Evolutionary conservation across 441 rosid genomes (phyloP).

Genomic region (Arabidopsis hybrid): DNA sequence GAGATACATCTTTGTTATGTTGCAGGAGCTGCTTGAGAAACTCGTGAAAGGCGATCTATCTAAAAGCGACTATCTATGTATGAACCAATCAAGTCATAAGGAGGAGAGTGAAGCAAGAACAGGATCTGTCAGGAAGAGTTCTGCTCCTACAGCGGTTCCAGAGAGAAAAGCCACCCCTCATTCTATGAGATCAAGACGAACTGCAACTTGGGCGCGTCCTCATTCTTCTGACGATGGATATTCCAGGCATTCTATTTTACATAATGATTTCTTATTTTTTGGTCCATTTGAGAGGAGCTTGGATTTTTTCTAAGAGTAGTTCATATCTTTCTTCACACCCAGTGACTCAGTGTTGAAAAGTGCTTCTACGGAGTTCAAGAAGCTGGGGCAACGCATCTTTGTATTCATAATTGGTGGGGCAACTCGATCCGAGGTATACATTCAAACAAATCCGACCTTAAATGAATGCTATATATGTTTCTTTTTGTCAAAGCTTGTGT

Average conservation of each 20-base stretch:
- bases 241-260: slow-evolving; percentile 52
- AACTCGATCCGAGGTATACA: slow-evolving; percentile 75
- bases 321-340: slow-evolving; percentile 31
- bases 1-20: slow-evolving; percentile 23
- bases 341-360: slow-evolving; percentile 64
- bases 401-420: slow-evolving; percentile 79
- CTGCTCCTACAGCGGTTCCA: slow-evolving; percentile 51
- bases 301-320: slow-evolving; percentile 27
- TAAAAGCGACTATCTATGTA: slow-evolving; percentile 59
- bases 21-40: slow-evolving; percentile 70
- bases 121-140: slow-evolving; percentile 52
- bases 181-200: slow-evolving; percentile 74
- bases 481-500: slow-evolving; percentile 7
- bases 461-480: slow-evolving; percentile 18
- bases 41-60: slow-evolving; percentile 61
- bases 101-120: slow-evolving; percentile 41
- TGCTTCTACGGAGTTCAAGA: slow-evolving; percentile 55
- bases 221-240: slow-evolving; percentile 66
- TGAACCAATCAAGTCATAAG: slow-evolving; percentile 48
- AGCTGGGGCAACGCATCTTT: slow-evolving; percentile 75
- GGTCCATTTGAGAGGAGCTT: slow-evolving; percentile 15
- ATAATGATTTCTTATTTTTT: background rate
- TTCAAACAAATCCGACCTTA: slow-evolving; percentile 6
- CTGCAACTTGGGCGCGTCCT: slow-evolving; percentile 68
- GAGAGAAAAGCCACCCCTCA: slow-evolving; percentile 64